Evolutionary conservation across 2,329 filamentous ascomycete genomes (phyloP), one percentile per base, ranked within the genome.

Genomic region (Blastomyces silverae): DNA sequence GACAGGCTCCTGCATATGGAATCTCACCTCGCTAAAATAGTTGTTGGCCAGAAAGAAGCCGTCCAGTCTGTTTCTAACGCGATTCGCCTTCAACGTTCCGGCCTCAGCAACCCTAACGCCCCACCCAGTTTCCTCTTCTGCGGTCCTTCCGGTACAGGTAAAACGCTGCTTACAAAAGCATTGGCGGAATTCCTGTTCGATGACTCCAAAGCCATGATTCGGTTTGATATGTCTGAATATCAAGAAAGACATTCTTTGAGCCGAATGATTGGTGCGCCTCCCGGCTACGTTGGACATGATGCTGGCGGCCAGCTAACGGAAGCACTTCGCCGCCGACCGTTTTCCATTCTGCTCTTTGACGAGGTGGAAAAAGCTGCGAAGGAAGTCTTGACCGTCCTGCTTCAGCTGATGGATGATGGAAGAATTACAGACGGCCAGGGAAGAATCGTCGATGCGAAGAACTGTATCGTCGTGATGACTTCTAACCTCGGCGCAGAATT

Each of bases 211-310:
- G 83, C 93, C 44, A 97, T 99, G 94, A 96, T 99, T 72, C 89
- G 94, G 50, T 96, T 99, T 80, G 94, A 99, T 76, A 99, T 99
- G 94, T 97, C 93, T 5, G 94, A 99, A 78, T 99, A 99, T 78
- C 95, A 99, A 78, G 94, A 99, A 79, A 89, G 93, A 5, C 94
- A 99, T 76, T 89, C 93, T 0, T 85, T 99, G 17, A 96, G 91
- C 75, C 87, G 94, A 66, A 97, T 99, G 91, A 99, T 99, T 71
- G 94, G 94, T 75, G 92, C 94, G 25, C 94, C 94, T 25, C 94
- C 94, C 4, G 94, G 94, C 68, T 99, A 99, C 70, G 92, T 99
- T 66, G 94, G 94, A 20, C 93, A 99, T 75, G 94, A 99, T 73
- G 87, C 94, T 42, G 94, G 94, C 71, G 94, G 94, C 63, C 94